A percentile compares a stretch with the other conserved stretches of the same genome.
Conservation (phyloP, 164 flowering plant species). For the Tinospora cordifolia region DNA sequence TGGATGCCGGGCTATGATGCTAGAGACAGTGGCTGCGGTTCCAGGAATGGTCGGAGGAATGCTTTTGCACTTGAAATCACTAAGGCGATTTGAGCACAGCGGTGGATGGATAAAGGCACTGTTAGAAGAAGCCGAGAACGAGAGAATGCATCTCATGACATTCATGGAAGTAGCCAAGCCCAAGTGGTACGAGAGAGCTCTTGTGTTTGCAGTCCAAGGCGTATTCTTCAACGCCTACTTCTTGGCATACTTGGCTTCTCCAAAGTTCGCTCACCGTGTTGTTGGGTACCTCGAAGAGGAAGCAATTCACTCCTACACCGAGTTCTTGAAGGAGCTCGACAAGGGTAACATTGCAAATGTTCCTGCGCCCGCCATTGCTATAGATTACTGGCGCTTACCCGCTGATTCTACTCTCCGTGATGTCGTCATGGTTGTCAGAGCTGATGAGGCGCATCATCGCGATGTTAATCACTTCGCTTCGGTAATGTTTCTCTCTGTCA, state of each 20-base stretch:
- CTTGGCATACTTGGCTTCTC: conserved; percentile 44
- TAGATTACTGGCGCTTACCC: conserved; percentile 65
- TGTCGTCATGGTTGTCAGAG: conserved; percentile 57
- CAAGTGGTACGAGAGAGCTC: conserved; percentile 64
- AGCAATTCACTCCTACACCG: conserved; percentile 69
- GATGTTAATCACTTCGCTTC: conserved; percentile 74
- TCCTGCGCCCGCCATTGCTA: conserved; percentile 70
- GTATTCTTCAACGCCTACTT: conserved; percentile 75
- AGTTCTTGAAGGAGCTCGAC: conserved; percentile 65
- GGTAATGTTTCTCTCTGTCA: conserved; percentile 26
- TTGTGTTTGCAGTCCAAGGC: conserved; percentile 57
- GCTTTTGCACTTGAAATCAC: conserved; percentile 57
- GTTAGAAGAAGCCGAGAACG: conserved; percentile 73
- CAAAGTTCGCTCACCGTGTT: conserved; percentile 60
- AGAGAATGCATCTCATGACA: conserved; percentile 77
- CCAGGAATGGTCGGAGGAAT: conserved; percentile 84
- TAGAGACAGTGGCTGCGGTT: conserved; percentile 75
- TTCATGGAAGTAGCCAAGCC: conserved; percentile 77
- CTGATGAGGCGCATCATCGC: conserved; percentile 71
- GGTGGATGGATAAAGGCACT: conserved; percentile 76
- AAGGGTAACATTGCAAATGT: conserved; percentile 58
- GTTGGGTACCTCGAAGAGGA: conserved; percentile 75
- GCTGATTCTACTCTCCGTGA: conserved; percentile 47
- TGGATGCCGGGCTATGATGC: conserved; percentile 78
- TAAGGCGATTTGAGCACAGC: conserved; percentile 63